Evolutionary conservation across 805 yeast species (phyloP), one percentile per base, ranked within the genome.

Genomic region (Kregervanrija delftensis): DNA sequence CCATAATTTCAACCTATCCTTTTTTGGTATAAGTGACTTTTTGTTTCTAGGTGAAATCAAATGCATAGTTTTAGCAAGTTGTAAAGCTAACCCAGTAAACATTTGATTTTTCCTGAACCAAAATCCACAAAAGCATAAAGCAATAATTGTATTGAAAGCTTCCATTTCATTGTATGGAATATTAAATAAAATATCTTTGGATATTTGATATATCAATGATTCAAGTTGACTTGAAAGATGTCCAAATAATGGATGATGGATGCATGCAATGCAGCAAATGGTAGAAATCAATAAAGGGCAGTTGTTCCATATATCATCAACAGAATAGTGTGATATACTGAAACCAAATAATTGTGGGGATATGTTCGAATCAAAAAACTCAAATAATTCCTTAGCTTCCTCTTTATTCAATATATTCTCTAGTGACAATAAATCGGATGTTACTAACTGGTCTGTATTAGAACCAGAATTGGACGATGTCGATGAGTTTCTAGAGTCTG

Each of bases 271-370:
- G 5, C 82, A 69, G 53, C 83, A 73, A 3, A 82, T 72, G 2
- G 86, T 75, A 34, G 77, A 74, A 3, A 81, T 72, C 33, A 82
- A 61, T 6, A 81, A 61, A 0, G 85, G 83, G 28, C 83, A 77
- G 4, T 67, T 58, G 2, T 64, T 59, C 82, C 86, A 80, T 8
- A 79, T 63, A 3, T 59, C 60, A 8, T 72, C 73, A 4, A 76
- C 70, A 1, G 74, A 64, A 42, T 77, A 69, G 39, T 70, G 64
- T 1, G 79, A 67, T 3, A 81, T 65, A 37, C 73, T 77, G 57
- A 81, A 81, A 1, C 88, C 89, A 66, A 80, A 81, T 38, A 82
- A 61, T 52, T 81, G 86, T 10, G 81, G 80, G 1, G 83, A 67
- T 31, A 82, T 76, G 44, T 79, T 71, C 1, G 67, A 58, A 49